phyloP scores from a whole-genome alignment of 2,329 filamentous ascomycete species.

The Penicillium polonicum region DNA sequence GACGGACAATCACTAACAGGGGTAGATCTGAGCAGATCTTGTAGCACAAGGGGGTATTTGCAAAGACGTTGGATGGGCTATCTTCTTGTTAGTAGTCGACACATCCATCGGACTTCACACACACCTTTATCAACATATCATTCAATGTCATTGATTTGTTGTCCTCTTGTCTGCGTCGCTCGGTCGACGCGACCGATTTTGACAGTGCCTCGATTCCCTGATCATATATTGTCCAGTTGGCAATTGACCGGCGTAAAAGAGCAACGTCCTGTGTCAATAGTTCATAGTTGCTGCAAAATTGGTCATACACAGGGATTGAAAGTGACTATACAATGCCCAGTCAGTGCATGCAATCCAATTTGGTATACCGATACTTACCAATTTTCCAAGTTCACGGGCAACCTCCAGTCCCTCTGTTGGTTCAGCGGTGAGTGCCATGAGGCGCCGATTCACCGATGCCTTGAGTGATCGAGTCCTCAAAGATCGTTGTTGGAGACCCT shows the following conservation, averaged over 20 bases:
- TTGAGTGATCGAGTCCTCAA: conserved; percentile 32
- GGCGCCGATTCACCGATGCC: conserved; percentile 27
- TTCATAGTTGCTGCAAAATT: conserved; percentile 88
- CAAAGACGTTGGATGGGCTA: conserved; percentile 90
- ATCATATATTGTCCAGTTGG: conserved; percentile 76
- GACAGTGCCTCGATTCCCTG: conserved; percentile 81
- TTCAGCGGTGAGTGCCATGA: conserved; percentile 48
- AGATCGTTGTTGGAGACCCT: conserved; percentile 28
- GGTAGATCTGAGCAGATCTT: conserved; percentile 78
- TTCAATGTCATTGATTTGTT: conserved; percentile 78
- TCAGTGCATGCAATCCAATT: conserved; percentile 28
- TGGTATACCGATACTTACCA: conserved; percentile 39
- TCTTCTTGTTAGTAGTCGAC: conserved; percentile 12
- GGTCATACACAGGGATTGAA: conserved; percentile 82
- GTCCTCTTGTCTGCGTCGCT: conserved; percentile 59
- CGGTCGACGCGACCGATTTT: conserved; percentile 69
- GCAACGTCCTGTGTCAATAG: conserved; percentile 77
- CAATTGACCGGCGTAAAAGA: conserved; percentile 64
- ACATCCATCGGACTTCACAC: conserved; percentile 3
- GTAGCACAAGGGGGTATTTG: conserved; percentile 84
- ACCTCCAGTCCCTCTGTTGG: conserved; percentile 55
- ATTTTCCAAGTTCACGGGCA: conserved; percentile 53
- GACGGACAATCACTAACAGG: conserved; percentile 81
- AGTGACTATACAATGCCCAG: conserved; percentile 64
- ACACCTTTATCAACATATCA: conserved; percentile 86